Base-by-base conservation (phyloP, 176 grass and related monocot species). In the Carex cristatella region DNA sequence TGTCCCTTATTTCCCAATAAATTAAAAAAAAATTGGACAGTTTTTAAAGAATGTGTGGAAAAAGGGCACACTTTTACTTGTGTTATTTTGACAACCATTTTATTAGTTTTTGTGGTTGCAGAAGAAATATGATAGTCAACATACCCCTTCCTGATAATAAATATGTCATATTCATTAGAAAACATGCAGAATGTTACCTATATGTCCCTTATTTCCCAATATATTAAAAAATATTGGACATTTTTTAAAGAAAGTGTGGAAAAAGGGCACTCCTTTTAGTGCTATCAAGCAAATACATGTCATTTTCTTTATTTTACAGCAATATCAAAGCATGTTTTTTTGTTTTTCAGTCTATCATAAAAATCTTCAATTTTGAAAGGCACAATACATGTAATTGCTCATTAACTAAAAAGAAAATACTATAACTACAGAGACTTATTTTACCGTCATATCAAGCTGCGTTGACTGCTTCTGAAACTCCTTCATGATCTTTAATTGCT, bases 361-460 rank as follows among this genome's bases (percentile, higher is more conserved):
- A 74, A 56, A 55, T 63, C 49, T 31, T 78, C 13, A 78, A 57
- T 78, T 56, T 78, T 28, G 16, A 28, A 13, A 56, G 74, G 27
- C 12, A 2, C 51, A 56, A 57, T 2, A 56, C 68, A 57, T 57
- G 12, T 9, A 14, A 63, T 12, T 51, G 18, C 70, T 49, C 27
- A 57, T 77, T 32, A 7, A 54, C 3, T 30, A 54, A 13, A 61
- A 82, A 23, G 33, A 28, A 15, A 83, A 49, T 66, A 83, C 10
- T 16, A 57, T 78, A 78, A 78, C 14, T 55, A 84, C 42, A 66
- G 27, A 61, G 74, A 84, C 80, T 68, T 48, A 33, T 73, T 80
- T 89, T 99, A 99, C 96, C 90, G 91, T 99, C 96, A 99, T 99
- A 84, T 99, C 96, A 84, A 99, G 70, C 81, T 99, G 96, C 46